Percentiles rank a stretch among this genome's conserved stretches.
Conservation (phyloP, 139 green algal genomes). For the Coelastrella sp. region DNA sequence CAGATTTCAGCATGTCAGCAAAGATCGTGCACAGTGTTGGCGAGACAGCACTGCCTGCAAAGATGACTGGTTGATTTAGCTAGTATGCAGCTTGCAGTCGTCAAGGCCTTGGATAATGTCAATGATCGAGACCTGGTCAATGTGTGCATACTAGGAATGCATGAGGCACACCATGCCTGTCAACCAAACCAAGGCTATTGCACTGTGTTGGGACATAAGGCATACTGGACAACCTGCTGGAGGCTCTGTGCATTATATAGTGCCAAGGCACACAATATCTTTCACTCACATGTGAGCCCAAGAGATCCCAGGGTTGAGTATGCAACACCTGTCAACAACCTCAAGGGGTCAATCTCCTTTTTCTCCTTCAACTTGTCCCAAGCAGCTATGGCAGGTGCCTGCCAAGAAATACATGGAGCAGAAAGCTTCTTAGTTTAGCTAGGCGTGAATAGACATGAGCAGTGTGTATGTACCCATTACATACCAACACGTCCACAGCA, state of each 20-base stretch:
- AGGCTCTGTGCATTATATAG: too few species aligned
- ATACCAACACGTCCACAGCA: too few species aligned
- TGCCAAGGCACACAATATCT: background rate
- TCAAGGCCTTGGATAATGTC: too few species aligned
- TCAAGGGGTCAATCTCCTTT: conserved; percentile 7
- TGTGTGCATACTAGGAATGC: too few species aligned
- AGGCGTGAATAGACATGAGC: background rate
- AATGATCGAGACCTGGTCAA: too few species aligned
- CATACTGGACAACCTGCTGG: background rate
- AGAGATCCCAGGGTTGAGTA: background rate
- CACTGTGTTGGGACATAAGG: too few species aligned
- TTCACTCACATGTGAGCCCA: conserved; percentile 27
- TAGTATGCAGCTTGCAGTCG: too few species aligned
- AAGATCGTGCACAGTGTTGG: background rate
- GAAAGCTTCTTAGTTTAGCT: background rate
- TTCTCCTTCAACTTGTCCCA: background rate
- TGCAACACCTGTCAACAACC: conserved; percentile 11
- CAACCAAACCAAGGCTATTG: too few species aligned
- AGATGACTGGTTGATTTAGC: too few species aligned
- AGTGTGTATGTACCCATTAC: background rate
- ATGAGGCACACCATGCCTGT: too few species aligned
- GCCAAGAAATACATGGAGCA: background rate
- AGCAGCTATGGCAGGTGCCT: background rate
- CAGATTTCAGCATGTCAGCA: background rate
- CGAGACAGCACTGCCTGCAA: too few species aligned